Percentiles rank a stretch among this genome's conserved stretches.
Conservation (phyloP, 768 basidiomycete species). For the Scleroderma bovista region DNA sequence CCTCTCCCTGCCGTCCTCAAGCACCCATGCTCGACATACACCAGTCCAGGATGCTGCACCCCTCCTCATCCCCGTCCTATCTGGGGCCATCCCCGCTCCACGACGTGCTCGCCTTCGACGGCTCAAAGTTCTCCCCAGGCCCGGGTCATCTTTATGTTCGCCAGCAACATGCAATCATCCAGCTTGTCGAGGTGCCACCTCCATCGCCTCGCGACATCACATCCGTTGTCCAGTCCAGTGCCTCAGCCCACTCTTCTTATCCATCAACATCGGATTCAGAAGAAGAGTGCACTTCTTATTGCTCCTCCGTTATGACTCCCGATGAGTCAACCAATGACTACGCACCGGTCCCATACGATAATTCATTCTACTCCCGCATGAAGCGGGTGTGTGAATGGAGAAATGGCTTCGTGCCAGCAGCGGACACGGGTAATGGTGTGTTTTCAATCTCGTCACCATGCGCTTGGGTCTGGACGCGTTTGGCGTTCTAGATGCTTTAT, state of each 20-base stretch:
- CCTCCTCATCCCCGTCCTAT: slow-evolving; percentile 18
- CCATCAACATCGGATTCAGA: slow-evolving; percentile 17
- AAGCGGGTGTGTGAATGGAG: slow-evolving; percentile 71
- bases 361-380: slow-evolving; percentile 52
- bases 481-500: slow-evolving; percentile 6
- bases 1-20: slow-evolving; percentile 15
- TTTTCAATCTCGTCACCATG: slow-evolving; percentile 2
- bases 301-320: slow-evolving; percentile 55
- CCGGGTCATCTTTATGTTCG: slow-evolving; percentile 40
- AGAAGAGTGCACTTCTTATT: slow-evolving; percentile 58
- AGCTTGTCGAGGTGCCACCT: slow-evolving; percentile 64
- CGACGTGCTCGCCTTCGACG: slow-evolving; percentile 23
- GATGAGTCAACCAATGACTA: slow-evolving; percentile 30
- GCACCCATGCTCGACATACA: slow-evolving; percentile 25
- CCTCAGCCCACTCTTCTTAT: slow-evolving; percentile 28
- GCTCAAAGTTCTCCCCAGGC: slow-evolving; percentile 31
- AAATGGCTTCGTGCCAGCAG: slow-evolving; percentile 24
- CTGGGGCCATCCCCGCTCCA: slow-evolving; percentile 14
- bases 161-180: slow-evolving; percentile 54
- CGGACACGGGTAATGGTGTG: background rate
- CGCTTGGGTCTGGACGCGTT: slow-evolving; percentile 6
- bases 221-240: slow-evolving; percentile 27
- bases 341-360: slow-evolving; percentile 30
- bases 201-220: slow-evolving; percentile 44
- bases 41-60: slow-evolving; percentile 21